phyloP scores from a whole-genome alignment of 768 basidiomycete species.

The Pulveroboletus sp. region DNA sequence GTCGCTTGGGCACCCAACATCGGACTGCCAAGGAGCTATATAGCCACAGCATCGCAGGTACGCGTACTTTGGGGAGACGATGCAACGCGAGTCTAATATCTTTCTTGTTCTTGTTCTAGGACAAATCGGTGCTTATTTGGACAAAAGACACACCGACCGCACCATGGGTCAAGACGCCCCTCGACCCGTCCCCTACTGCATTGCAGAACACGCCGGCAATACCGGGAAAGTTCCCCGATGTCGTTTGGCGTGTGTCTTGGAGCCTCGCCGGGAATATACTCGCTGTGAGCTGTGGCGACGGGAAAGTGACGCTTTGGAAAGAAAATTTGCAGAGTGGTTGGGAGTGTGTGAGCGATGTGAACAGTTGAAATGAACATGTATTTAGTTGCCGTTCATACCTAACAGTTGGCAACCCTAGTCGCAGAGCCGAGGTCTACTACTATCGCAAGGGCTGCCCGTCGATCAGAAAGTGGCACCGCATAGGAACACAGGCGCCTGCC shows the following conservation, averaged over 20 bases:
- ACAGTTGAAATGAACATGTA: constrained; percentile 48
- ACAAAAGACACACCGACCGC: constrained; percentile 74
- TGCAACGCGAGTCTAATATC: background rate
- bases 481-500: too few species aligned
- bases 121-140: constrained; percentile 89
- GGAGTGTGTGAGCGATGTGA: constrained; percentile 97
- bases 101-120: constrained; percentile 32
- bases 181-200: constrained; percentile 62
- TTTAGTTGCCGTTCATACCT: too few species aligned
- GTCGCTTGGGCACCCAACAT: constrained; percentile 99
- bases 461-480: too few species aligned
- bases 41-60: constrained; percentile 91
- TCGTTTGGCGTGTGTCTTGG: constrained; percentile 99
- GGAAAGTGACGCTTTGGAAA: constrained; percentile 98
- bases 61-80: constrained; percentile 12
- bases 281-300: constrained; percentile 95
- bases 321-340: constrained; percentile 92
- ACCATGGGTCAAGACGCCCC: constrained; percentile 74
- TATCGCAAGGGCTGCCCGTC: too few species aligned
- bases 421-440: too few species aligned
- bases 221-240: constrained; percentile 88
- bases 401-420: too few species aligned
- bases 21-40: constrained; percentile 89
- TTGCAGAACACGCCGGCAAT: constrained; percentile 42
- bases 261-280: constrained; percentile 93